A percentile compares a stretch with the other conserved stretches of the same genome.
Conservation (phyloP, 768 basidiomycete species). For the Cyclocybe aegerita region DNA sequence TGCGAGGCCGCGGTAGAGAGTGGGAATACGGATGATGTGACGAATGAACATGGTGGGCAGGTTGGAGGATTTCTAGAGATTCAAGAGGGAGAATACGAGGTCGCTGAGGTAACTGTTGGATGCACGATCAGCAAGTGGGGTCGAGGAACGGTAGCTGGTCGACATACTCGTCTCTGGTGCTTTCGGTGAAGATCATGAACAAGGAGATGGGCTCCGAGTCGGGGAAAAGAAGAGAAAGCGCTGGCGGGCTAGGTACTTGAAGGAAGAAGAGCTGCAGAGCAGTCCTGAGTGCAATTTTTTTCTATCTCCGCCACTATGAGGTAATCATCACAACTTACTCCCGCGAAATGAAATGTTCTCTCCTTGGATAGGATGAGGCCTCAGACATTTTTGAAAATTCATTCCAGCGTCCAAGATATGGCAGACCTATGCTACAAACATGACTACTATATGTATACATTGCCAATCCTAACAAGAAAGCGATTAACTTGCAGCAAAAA, state of each 20-base stretch:
- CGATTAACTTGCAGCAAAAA: slow-evolving; percentile 7
- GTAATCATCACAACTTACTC: too few species aligned
- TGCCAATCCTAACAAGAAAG: slow-evolving; percentile 13
- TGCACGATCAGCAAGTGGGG: slow-evolving; percentile 13
- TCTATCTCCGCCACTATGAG: slow-evolving; percentile 14
- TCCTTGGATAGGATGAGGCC: neutral
- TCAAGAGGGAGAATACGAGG: slow-evolving; percentile 79
- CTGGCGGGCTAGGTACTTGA: slow-evolving; percentile 2
- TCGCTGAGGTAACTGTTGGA: slow-evolving; percentile 79
- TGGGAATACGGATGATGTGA: slow-evolving; percentile 47
- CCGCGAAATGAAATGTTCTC: neutral
- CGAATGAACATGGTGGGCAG: slow-evolving; percentile 54
- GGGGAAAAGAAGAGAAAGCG: slow-evolving; percentile 10
- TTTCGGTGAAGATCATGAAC: slow-evolving; percentile 82
- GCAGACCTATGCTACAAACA: slow-evolving; percentile 8
- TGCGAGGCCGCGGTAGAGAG: slow-evolving; percentile 60
- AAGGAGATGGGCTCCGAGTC: slow-evolving; percentile 23
- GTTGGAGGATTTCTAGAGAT: slow-evolving; percentile 28
- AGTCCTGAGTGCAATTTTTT: slow-evolving; percentile 11
- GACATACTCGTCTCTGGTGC: slow-evolving; percentile 86
- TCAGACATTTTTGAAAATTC: neutral
- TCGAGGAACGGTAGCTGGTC: neutral
- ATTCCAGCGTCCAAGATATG: neutral
- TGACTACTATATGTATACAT: neutral
- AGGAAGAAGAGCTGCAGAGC: neutral